These are phyloP conservation scores for Fimicolochytrium jonesii DNA, from an alignment of 192 early-diverging fungal genomes.

Conservation along the genomic window DNA sequence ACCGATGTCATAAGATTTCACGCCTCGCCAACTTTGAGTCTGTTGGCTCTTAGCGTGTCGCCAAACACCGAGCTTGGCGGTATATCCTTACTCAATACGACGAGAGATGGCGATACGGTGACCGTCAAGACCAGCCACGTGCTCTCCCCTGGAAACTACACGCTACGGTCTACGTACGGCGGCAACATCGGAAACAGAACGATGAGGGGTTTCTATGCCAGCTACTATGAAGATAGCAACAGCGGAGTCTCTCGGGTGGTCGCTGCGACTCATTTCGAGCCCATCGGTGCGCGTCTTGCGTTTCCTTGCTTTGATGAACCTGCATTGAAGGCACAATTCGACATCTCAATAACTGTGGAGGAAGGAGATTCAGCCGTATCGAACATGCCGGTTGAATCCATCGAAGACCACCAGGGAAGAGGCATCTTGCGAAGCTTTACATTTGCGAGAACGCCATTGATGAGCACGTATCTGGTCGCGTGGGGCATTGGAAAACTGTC, in stretches of 20 bases:
- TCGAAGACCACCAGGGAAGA: slow-evolving; percentile 9
- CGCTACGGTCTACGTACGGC: background rate
- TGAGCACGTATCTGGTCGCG: slow-evolving; percentile 87
- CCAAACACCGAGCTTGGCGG: too few species aligned
- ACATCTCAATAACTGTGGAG: slow-evolving; percentile 73
- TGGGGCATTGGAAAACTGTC: slow-evolving; percentile 28
- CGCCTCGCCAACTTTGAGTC: too few species aligned
- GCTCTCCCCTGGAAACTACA: slow-evolving; percentile 6
- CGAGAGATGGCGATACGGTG: too few species aligned
- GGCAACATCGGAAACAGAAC: background rate
- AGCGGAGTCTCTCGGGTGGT: slow-evolving; percentile 48
- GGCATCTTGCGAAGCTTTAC: slow-evolving; percentile 54
- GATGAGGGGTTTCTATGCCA: slow-evolving; percentile 72
- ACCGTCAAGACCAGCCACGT: too few species aligned
- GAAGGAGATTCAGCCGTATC: slow-evolving; percentile 69
- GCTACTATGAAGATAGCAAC: slow-evolving; percentile 48
- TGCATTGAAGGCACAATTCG: slow-evolving; percentile 83
- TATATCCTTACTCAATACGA: too few species aligned
- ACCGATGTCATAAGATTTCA: background rate
- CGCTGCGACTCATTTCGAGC: slow-evolving; percentile 86
- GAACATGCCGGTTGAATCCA: slow-evolving; percentile 76
- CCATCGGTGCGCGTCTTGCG: slow-evolving; percentile 78
- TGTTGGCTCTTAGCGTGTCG: too few species aligned
- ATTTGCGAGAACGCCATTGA: slow-evolving; percentile 72
- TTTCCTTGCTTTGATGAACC: slow-evolving; percentile 85